Percentiles rank a stretch among this genome's conserved stretches.
Evolutionary conservation across 768 basidiomycete species (phyloP).

Genomic region (Leccinum subgranulosum): DNA sequence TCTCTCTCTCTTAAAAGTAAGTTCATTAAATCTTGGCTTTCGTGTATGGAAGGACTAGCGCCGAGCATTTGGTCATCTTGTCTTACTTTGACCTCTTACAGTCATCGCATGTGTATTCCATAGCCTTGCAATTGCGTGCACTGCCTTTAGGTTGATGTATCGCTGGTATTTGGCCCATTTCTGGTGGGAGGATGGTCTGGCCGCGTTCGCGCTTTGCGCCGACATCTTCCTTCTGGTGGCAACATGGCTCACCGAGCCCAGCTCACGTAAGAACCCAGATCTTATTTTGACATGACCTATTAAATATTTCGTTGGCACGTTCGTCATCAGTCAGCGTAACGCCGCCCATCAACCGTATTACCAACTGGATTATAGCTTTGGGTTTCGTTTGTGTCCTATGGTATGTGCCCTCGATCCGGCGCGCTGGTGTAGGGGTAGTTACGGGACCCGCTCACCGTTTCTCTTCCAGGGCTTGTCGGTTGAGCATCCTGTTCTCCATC

Average conservation of each 20-base stretch:
- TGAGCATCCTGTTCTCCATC: slow-evolving; percentile 25
- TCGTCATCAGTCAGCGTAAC: neutral
- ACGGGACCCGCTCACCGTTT: neutral
- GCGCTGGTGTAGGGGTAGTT: neutral
- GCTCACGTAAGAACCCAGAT: slow-evolving; percentile 1
- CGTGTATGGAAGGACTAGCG: neutral
- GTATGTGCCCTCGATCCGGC: slow-evolving; percentile 7
- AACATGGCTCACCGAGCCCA: slow-evolving; percentile 1
- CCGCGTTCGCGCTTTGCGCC: slow-evolving; percentile 17
- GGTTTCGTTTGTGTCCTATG: slow-evolving; percentile 19
- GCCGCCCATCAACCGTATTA: neutral
- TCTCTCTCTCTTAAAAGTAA: slow-evolving; percentile 13
- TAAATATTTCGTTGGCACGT: neutral
- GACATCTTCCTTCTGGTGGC: slow-evolving; percentile 15
- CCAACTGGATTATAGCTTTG: slow-evolving; percentile 13
- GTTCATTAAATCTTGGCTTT: neutral
- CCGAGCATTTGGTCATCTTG: neutral
- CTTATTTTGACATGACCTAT: too few relatives aligned
- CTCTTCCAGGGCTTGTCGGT: slow-evolving; percentile 19
- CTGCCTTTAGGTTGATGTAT: slow-evolving; percentile 22
- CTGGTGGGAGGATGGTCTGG: slow-evolving; percentile 32
- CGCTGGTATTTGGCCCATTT: slow-evolving; percentile 19
- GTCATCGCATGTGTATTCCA: slow-evolving; percentile 17
- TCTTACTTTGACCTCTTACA: slow-evolving; percentile 1
- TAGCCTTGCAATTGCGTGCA: slow-evolving; percentile 21